Percentiles rank a stretch among this genome's conserved stretches.
Conservation (phyloP, 768 basidiomycete genomes). For the Kwoniella dendrophila region DNA sequence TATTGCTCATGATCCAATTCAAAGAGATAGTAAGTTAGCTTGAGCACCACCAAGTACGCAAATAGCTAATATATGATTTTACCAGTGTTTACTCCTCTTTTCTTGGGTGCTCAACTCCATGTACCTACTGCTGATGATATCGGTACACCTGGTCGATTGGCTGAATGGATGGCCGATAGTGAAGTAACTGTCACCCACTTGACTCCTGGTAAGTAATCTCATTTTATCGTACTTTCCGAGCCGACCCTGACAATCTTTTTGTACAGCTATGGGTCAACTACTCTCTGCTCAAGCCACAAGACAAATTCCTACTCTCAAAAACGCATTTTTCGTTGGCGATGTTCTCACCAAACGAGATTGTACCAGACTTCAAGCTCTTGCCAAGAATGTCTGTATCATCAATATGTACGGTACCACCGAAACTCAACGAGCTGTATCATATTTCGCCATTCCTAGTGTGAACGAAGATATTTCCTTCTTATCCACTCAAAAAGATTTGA, state of each 20-base stretch:
- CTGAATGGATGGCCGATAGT: slow-evolving; percentile 96
- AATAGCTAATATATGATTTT: slow-evolving; percentile 12
- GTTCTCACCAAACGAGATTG: slow-evolving; percentile 98
- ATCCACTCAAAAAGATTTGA: slow-evolving; percentile 91
- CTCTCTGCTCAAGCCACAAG: slow-evolving; percentile 81
- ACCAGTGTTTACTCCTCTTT: slow-evolving; percentile 94
- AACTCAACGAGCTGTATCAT: slow-evolving; percentile 97
- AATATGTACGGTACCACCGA: slow-evolving; percentile 99
- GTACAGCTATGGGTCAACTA: slow-evolving; percentile 89
- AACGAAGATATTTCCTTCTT: slow-evolving; percentile 85
- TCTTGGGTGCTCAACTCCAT: slow-evolving; percentile 92
- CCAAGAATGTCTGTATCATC: slow-evolving; percentile 87
- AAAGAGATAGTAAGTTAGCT: slow-evolving; percentile 83
- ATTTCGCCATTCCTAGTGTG: slow-evolving; percentile 87
- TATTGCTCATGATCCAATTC: slow-evolving; percentile 98
- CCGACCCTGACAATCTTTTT: too few species aligned
- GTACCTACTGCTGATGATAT: slow-evolving; percentile 97
- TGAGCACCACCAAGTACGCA: neutral
- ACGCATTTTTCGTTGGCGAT: slow-evolving; percentile 99
- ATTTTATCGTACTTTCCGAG: too few species aligned
- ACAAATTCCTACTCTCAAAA: slow-evolving; percentile 80
- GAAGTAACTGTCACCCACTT: slow-evolving; percentile 94
- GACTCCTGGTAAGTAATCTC: slow-evolving; percentile 70
- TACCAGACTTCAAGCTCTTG: slow-evolving; percentile 86
- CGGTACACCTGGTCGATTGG: slow-evolving; percentile 90